Evolutionary conservation across 1,284 basidiomycete genomes (phyloP).

Genomic region (Gomphus bonarii): DNA sequence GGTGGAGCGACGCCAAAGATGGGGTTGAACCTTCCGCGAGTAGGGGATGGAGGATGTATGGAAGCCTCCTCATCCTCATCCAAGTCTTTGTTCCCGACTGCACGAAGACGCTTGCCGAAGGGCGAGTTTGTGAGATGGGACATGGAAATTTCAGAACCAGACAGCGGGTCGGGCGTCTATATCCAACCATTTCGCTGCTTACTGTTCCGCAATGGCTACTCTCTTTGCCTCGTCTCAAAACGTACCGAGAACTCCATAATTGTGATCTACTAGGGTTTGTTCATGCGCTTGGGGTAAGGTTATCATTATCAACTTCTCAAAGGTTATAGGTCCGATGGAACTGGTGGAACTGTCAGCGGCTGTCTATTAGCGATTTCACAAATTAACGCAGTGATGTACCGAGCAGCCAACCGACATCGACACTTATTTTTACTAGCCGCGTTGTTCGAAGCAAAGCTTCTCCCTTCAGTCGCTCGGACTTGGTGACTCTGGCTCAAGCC

Average conservation of each 20-base stretch:
- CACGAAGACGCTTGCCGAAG: conserved; percentile 66
- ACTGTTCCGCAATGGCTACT: not conserved
- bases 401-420: too few species aligned
- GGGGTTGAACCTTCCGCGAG: conserved; percentile 39
- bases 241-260: too few species aligned
- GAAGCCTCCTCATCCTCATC: conserved; percentile 26
- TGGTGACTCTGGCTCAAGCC: not conserved
- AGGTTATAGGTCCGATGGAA: not conserved
- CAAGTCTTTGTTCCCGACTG: conserved; percentile 28
- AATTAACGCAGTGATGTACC: too few species aligned
- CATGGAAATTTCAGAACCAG: conserved; percentile 30
- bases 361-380: not conserved
- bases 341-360: not conserved
- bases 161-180: not conserved
- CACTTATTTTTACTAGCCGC: too few species aligned
- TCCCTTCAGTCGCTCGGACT: not conserved
- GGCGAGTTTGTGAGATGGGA: conserved; percentile 70
- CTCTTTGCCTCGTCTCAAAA: not conserved
- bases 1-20: conserved; percentile 37
- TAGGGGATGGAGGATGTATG: conserved; percentile 1
- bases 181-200: not conserved
- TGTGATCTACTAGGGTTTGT: too few species aligned
- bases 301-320: not conserved
- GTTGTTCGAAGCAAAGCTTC: not conserved
- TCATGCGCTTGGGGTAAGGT: too few species aligned